phyloP scores from a whole-genome alignment of 371 early-diverging fungal genomes.

The Mortierella sp. region DNA sequence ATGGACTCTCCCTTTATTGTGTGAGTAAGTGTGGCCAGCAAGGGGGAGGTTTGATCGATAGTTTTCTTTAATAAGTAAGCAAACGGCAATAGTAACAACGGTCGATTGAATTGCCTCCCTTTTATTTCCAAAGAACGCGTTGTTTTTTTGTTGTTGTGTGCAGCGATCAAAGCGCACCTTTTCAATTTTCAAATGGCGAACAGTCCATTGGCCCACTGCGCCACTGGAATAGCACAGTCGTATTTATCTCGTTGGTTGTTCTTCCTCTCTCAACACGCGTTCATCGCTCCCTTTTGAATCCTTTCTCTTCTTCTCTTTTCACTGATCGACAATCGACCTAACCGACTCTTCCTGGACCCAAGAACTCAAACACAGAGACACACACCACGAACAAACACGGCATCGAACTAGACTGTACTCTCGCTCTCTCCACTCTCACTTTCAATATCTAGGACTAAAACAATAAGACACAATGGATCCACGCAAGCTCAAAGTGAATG shows the following conservation, averaged over 20 bases:
- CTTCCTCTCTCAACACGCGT: not conserved
- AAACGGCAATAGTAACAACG: not conserved
- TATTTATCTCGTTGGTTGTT: not conserved
- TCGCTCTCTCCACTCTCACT: not conserved
- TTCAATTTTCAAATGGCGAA: not conserved
- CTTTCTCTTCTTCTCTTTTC: not conserved
- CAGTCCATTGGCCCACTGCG: not conserved
- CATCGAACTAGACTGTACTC: not conserved
- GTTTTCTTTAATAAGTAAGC: not conserved
- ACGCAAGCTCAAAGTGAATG: constrained; percentile 70
- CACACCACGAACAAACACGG: not conserved
- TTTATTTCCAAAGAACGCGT: not conserved
- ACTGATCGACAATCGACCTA: not conserved
- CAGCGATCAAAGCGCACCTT: not conserved
- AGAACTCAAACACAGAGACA: not conserved
- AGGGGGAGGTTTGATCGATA: not conserved
- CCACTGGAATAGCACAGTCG: not conserved
- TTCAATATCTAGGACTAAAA: not conserved
- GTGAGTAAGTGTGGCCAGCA: not conserved
- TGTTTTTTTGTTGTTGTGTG: not conserved
- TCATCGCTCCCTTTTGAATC: not conserved
- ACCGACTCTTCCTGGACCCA: not conserved
- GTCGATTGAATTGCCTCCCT: not conserved
- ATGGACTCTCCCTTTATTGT: not conserved
- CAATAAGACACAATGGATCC: constrained; percentile 42